Percentiles rank a stretch among this genome's conserved stretches.
phyloP scores from a whole-genome alignment of 2,329 filamentous ascomycete species.

The Aspergillus sp. region DNA sequence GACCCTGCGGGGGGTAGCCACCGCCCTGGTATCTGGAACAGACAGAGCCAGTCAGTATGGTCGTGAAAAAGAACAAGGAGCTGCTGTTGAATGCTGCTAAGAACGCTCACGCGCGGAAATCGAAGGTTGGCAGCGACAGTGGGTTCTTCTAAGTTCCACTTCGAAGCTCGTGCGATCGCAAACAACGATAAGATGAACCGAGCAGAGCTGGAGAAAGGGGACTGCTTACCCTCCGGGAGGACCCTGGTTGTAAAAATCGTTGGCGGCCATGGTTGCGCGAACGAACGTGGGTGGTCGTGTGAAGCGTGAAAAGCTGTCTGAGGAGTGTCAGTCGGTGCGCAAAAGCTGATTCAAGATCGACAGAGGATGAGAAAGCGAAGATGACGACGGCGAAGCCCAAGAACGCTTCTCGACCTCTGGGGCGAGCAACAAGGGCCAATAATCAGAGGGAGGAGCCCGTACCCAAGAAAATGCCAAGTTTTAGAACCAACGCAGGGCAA shows the following conservation, averaged over 20 bases:
- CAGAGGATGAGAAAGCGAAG: neutral
- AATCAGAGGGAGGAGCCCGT: slow-evolving; percentile 10
- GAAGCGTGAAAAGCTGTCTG: neutral
- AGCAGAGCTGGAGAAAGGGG: neutral
- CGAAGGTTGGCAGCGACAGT: neutral
- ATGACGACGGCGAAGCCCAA: neutral
- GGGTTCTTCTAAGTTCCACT: neutral
- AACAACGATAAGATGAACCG: neutral
- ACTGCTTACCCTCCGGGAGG: slow-evolving; percentile 38
- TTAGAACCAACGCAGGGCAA: neutral
- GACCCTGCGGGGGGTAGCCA: slow-evolving; percentile 20
- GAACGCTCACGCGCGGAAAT: neutral
- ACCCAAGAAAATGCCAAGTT: slow-evolving; percentile 27
- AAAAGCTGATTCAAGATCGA: slow-evolving; percentile 4
- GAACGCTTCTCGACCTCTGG: slow-evolving; percentile 2
- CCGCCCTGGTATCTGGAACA: neutral
- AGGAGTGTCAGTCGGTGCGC: neutral
- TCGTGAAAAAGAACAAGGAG: neutral
- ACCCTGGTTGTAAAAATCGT: slow-evolving; percentile 22
- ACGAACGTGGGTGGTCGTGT: neutral
- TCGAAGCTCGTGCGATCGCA: neutral
- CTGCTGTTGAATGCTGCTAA: neutral
- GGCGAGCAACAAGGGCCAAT: slow-evolving; percentile 16
- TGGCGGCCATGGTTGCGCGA: slow-evolving; percentile 20
- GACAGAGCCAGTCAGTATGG: neutral